Conservation (phyloP, 2,329 filamentous ascomycete species). For the Hypoxylon sp. region DNA sequence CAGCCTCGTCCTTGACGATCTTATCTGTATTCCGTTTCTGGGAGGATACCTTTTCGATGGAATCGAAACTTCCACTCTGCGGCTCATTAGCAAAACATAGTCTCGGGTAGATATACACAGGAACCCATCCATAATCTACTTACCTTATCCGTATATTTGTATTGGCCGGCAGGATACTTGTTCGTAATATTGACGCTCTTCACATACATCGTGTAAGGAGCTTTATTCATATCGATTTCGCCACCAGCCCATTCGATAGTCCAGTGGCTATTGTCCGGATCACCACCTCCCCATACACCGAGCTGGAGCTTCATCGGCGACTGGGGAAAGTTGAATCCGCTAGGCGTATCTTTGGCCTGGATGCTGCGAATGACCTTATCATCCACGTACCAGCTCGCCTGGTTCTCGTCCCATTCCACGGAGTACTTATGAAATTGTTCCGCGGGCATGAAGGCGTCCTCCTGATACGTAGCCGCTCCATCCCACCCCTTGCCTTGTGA, state of each 20-base stretch:
- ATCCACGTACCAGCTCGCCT: slow-evolving; percentile 44
- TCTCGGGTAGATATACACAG: too few species aligned
- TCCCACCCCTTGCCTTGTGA: slow-evolving; percentile 45
- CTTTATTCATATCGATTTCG: slow-evolving; percentile 39
- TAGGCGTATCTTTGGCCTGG: slow-evolving; percentile 36
- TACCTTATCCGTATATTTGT: slow-evolving; percentile 44
- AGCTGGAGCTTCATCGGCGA: slow-evolving; percentile 46
- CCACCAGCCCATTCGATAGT: slow-evolving; percentile 46
- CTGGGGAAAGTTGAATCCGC: slow-evolving; percentile 42
- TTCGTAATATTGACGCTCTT: slow-evolving; percentile 46
- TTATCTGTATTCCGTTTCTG: slow-evolving; percentile 12
- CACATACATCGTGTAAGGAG: slow-evolving; percentile 45
- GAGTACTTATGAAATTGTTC: slow-evolving; percentile 46
- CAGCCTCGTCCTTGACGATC: slow-evolving; percentile 23
- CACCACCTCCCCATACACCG: slow-evolving; percentile 45
- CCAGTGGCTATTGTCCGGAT: slow-evolving; percentile 41
- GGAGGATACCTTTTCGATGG: slow-evolving; percentile 37
- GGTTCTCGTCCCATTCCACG: slow-evolving; percentile 45
- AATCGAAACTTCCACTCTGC: slow-evolving; percentile 39
- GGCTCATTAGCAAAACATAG: slow-evolving; percentile 27
- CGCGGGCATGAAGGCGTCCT: slow-evolving; percentile 39
- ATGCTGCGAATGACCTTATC: slow-evolving; percentile 41
- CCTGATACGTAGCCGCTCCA: slow-evolving; percentile 42
- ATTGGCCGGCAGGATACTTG: slow-evolving; percentile 45
- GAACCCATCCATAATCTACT: slow-evolving; percentile 3